Conservation (phyloP, 331 rosid species). For the Pyrus hybrid region DNA sequence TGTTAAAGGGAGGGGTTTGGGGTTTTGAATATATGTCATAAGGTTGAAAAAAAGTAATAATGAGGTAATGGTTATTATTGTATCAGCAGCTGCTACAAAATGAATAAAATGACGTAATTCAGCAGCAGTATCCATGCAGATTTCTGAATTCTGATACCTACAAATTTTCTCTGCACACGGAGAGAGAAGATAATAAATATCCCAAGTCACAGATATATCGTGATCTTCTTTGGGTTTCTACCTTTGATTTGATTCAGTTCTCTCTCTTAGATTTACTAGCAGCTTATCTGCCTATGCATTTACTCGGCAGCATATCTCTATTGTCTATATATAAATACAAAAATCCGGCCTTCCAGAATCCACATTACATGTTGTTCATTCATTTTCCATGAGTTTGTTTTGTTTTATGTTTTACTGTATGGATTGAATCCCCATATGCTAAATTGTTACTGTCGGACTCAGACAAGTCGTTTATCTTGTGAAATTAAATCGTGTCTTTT, state of each 20-base stretch:
- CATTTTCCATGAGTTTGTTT: conserved; percentile 41
- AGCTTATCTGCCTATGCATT: not conserved
- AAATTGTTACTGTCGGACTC: not conserved
- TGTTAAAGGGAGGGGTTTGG: not conserved
- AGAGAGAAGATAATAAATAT: conserved; percentile 4
- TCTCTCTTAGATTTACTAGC: not conserved
- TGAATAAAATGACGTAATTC: not conserved
- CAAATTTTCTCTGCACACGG: not conserved
- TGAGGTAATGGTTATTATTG: not conserved
- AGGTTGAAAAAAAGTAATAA: not conserved
- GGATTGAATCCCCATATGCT: not conserved
- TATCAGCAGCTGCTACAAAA: not conserved
- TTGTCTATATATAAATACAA: conserved; percentile 14
- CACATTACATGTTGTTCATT: conserved; percentile 19
- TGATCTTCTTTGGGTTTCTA: not conserved
- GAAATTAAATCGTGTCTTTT: conserved; percentile 12
- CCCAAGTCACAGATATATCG: not conserved
- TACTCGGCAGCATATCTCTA: not conserved
- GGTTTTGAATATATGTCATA: not conserved
- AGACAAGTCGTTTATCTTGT: not conserved
- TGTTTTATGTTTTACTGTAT: not conserved
- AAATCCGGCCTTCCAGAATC: conserved; percentile 2
- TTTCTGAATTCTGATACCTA: not conserved
- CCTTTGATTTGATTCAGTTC: conserved; percentile 2
- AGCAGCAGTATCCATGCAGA: not conserved